These are phyloP conservation scores for Aureobasidium sp. DNA, from an alignment of 2,329 filamentous ascomycete genomes.

Conservation along the genomic window DNA sequence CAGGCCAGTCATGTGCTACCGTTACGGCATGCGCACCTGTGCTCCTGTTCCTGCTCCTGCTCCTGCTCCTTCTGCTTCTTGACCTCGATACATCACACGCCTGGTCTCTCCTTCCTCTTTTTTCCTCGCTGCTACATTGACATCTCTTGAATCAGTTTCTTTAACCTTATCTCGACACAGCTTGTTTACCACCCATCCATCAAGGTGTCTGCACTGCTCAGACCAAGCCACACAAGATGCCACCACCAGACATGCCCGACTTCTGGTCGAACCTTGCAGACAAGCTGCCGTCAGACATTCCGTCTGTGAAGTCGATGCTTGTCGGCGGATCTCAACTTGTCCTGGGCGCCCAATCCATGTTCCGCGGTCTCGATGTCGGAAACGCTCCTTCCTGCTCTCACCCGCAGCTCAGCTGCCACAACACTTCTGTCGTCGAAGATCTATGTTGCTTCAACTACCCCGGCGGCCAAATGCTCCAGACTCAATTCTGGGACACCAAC, in stretches of 20 bases:
- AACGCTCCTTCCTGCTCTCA: constrained; percentile 28
- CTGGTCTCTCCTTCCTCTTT: too few relatives aligned
- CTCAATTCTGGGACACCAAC: constrained; percentile 70
- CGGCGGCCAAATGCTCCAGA: constrained; percentile 63
- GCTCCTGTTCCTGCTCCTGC: not conserved
- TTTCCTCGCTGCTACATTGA: too few relatives aligned
- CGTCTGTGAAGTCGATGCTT: constrained; percentile 9
- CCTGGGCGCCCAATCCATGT: not conserved
- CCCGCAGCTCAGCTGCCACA: constrained; percentile 55
- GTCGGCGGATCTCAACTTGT: constrained; percentile 8
- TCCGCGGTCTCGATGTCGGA: constrained; percentile 1
- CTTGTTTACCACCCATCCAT: not conserved
- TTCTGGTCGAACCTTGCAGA: constrained; percentile 16
- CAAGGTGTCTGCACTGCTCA: not conserved
- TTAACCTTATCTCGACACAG: too few relatives aligned
- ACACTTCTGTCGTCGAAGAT: constrained; percentile 53
- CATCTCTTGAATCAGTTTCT: too few relatives aligned
- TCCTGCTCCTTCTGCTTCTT: not conserved
- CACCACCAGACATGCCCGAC: not conserved
- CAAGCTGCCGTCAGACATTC: not conserved
- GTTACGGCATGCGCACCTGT: not conserved
- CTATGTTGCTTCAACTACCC: constrained; percentile 70
- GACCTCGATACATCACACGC: too few relatives aligned
- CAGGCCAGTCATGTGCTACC: constrained; percentile 12
- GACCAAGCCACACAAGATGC: not conserved